A percentile compares a stretch with the other conserved stretches of the same genome.
Conservation (phyloP, 2,329 filamentous ascomycete species). For the Macrophomina tecta region DNA sequence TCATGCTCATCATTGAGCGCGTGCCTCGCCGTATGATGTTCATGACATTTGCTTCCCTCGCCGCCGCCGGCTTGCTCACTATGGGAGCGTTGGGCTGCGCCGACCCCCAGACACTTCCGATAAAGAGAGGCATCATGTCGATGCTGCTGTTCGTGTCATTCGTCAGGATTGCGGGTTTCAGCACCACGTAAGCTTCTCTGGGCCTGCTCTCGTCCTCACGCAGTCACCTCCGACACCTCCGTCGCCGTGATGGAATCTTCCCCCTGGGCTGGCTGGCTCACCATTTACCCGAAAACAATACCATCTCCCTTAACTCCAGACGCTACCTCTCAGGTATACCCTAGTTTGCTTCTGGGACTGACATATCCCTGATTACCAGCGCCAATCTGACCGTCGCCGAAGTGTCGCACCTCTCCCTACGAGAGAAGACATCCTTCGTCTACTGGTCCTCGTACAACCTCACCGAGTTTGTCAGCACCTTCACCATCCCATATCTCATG, state of each 20-base stretch:
- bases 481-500: slow-evolving; percentile 7
- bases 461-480: neutral
- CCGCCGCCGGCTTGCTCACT: neutral
- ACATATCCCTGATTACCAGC: neutral
- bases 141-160: slow-evolving; percentile 1
- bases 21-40: neutral
- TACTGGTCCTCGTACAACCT: slow-evolving; percentile 6
- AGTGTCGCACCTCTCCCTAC: neutral
- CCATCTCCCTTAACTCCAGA: no score
- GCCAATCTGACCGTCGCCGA: slow-evolving; percentile 9
- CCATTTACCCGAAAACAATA: no score
- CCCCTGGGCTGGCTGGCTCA: no score
- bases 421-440: slow-evolving; percentile 12
- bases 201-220: no score
- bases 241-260: no score
- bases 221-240: no score
- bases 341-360: neutral
- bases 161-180: neutral
- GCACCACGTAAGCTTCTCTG: neutral
- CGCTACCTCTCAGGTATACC: no score
- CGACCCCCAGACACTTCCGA: neutral
- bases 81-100: neutral
- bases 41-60: neutral
- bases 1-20: slow-evolving; percentile 4
- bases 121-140: slow-evolving; percentile 6